Base-by-base conservation (phyloP, 331 rosid species). In the Erythrophleum ivorense region DNA sequence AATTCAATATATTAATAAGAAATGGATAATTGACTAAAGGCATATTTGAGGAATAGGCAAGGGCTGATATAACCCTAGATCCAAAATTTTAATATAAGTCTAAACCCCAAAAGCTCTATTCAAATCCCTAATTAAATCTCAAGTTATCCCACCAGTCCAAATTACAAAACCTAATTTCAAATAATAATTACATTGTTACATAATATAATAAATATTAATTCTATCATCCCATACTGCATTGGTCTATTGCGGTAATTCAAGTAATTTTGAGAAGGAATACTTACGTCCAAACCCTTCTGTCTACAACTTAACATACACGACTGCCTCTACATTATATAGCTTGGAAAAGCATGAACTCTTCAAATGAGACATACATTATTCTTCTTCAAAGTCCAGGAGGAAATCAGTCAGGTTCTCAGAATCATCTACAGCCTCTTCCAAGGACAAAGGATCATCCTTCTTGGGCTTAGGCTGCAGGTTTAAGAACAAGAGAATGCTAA, bases 341-440 rank as follows among this genome's bases (percentile, higher is more conserved):
- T 77, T 59, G 33, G 48, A 57, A 60, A 31, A 54, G 3, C 68
- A 40, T 18, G 77, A 83, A 50, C 5, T n/a, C 74, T 80, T 83
- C 75, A 19, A 8, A 18, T 21, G 75, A 74, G 84, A 65, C 66
- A 14, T 45, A 40, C 14, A 73, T 84, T 85, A 87, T 52, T 87
- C 98, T 86, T 91, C 98, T 73, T 90, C 97, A 78, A 95, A 95
- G 77, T 93, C 98, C 88, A 95, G 38, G 54, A 95, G 98, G 82
- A 95, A 93, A 88, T 95, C 98, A 74, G 98, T 95, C 76, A 95
- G 79, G 85, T 93, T 95, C 85, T 93, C 97, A 13, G 98, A 91
- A 50, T 95, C 97, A 8, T 83, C 97, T 53, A 91, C 2, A 36
- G 98, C 98, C 45, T 91, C 94, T 0, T 91, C 93, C 87, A 95